These are phyloP conservation scores for Boechera stricta DNA, from an alignment of 345 rosid species.

Conservation along the genomic window DNA sequence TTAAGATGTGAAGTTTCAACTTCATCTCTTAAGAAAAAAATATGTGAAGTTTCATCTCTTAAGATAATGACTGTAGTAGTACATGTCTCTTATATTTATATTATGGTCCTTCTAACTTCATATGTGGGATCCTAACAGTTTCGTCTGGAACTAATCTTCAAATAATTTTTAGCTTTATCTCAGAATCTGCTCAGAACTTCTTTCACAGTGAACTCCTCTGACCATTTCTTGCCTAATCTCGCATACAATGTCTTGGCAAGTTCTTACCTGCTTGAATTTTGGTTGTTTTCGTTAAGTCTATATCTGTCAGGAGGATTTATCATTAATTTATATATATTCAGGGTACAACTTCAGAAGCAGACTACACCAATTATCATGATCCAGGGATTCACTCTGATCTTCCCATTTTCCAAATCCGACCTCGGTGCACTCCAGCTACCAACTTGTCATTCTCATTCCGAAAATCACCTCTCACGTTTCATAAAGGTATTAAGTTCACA, in stretches of 20 bases:
- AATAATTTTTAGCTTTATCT: constrained; percentile 51
- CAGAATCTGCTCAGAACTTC: constrained; percentile 52
- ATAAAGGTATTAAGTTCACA: constrained; percentile 48
- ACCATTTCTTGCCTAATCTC: constrained; percentile 40
- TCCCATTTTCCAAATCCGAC: constrained; percentile 63
- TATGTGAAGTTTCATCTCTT: too few relatives aligned
- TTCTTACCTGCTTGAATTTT: not conserved
- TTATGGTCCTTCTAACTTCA: too few relatives aligned
- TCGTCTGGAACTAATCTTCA: not conserved
- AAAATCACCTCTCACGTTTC: constrained; percentile 19
- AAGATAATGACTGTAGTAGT: too few relatives aligned
- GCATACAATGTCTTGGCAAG: constrained; percentile 59
- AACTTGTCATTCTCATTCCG: constrained; percentile 40
- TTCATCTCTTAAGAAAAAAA: too few relatives aligned
- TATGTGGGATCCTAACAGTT: too few relatives aligned
- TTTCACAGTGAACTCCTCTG: constrained; percentile 48
- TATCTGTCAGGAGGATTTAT: not conserved
- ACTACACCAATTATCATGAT: constrained; percentile 50
- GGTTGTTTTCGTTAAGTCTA: constrained; percentile 2
- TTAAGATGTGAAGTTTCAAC: too few relatives aligned
- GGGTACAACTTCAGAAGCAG: constrained; percentile 62
- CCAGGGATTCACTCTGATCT: constrained; percentile 53
- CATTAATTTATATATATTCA: constrained; percentile 42
- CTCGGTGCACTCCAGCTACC: constrained; percentile 53
- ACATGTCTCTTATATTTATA: too few relatives aligned